A percentile compares a stretch with the other conserved stretches of the same genome.
These are phyloP conservation scores for Colletotrichum euphorbiae DNA, from an alignment of 2,329 filamentous ascomycete species.

Conservation along the genomic window DNA sequence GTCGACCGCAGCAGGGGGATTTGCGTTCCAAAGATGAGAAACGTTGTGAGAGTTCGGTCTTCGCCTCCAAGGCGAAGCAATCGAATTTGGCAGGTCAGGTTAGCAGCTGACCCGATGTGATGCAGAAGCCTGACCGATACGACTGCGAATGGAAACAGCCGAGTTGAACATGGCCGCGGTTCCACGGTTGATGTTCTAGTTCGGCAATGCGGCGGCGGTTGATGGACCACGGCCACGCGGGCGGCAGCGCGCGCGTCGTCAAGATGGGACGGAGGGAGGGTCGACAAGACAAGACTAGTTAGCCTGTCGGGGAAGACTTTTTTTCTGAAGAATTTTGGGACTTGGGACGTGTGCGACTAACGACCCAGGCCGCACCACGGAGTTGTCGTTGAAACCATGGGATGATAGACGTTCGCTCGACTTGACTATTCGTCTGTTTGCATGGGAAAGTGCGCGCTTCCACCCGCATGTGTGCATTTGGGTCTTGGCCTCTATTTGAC, in stretches of 20 bases:
- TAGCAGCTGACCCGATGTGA: constrained; percentile 7
- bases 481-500: background rate
- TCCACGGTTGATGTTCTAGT: constrained; percentile 35
- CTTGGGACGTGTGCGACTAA: constrained; percentile 34
- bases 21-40: constrained; percentile 32
- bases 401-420: constrained; percentile 34
- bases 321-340: constrained; percentile 22
- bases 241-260: constrained; percentile 25
- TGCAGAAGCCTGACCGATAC: constrained; percentile 1
- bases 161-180: constrained; percentile 33
- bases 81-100: constrained; percentile 28
- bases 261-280: constrained; percentile 33
- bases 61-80: constrained; percentile 24
- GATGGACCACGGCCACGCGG: constrained; percentile 30
- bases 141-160: constrained; percentile 22
- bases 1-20: constrained; percentile 30
- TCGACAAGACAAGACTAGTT: constrained; percentile 27
- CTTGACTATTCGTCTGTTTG: constrained; percentile 32
- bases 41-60: constrained; percentile 19
- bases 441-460: constrained; percentile 8
- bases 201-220: constrained; percentile 35
- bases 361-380: constrained; percentile 32
- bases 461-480: constrained; percentile 5
- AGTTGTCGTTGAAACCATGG: constrained; percentile 34
- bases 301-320: constrained; percentile 36